These are phyloP conservation scores for Arachis monticola DNA, from an alignment of 331 rosid species.

Conservation along the genomic window DNA sequence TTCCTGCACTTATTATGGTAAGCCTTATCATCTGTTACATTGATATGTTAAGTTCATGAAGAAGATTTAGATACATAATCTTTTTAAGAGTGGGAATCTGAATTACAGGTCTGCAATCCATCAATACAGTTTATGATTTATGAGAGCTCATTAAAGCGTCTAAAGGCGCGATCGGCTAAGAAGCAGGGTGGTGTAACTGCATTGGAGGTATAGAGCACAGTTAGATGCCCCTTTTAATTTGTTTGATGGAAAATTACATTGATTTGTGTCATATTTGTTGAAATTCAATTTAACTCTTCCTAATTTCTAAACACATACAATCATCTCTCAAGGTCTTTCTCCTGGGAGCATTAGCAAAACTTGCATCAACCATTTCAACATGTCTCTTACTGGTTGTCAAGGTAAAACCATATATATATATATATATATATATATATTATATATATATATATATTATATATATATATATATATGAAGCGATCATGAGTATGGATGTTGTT, in stretches of 20 bases:
- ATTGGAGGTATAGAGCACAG: conserved; percentile 58
- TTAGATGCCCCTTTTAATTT: conserved; percentile 9
- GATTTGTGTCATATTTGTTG: no score
- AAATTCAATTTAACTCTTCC: no score
- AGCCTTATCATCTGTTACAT: conserved; percentile 40
- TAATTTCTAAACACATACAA: no score
- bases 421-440: no score
- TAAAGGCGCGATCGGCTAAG: conserved; percentile 57
- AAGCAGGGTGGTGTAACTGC: conserved; percentile 64
- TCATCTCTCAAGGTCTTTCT: no score
- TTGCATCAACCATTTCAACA: conserved; percentile 59
- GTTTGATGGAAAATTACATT: no score
- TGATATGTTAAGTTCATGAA: conserved; percentile 24
- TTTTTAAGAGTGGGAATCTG: conserved; percentile 27
- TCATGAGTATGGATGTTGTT: conserved; percentile 83
- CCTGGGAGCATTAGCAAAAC: no score
- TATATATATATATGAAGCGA: conserved; percentile 1
- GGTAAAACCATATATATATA: conserved; percentile 47
- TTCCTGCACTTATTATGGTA: conserved; percentile 86
- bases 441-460: no score
- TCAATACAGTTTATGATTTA: conserved; percentile 86
- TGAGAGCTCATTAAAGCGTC: conserved; percentile 67
- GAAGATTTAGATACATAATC: not conserved
- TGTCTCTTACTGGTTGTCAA: conserved; percentile 82
- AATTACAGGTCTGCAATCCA: conserved; percentile 79